phyloP scores from a whole-genome alignment of 2,329 filamentous ascomycete genomes.

The Lasiodiplodia sp. region DNA sequence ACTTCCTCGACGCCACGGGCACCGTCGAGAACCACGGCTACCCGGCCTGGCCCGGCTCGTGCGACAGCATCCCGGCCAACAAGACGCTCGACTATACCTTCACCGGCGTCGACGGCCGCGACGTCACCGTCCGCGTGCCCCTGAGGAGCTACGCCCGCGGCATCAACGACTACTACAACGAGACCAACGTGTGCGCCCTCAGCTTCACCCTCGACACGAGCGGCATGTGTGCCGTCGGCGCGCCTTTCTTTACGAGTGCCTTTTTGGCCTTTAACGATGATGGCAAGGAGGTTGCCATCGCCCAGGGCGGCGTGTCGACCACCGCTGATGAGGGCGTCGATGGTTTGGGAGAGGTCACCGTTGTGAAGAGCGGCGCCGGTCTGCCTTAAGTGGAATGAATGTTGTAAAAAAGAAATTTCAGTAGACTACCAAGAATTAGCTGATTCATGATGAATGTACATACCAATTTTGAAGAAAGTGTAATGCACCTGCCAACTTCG shows the following conservation, averaged over 20 bases:
- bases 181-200: constrained; percentile 11
- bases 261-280: constrained; percentile 47
- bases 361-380: constrained; percentile 11
- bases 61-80: constrained; percentile 11
- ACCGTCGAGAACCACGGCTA: constrained; percentile 6
- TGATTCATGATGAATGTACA: background rate
- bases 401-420: background rate
- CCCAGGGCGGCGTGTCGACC: constrained; percentile 40
- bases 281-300: constrained; percentile 41
- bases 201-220: constrained; percentile 36
- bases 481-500: no score
- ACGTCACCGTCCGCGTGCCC: constrained; percentile 14
- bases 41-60: constrained; percentile 6
- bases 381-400: background rate
- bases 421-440: background rate
- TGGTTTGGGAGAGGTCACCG: constrained; percentile 5
- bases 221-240: constrained; percentile 35
- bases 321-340: constrained; percentile 18
- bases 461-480: no score
- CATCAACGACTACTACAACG: constrained; percentile 13
- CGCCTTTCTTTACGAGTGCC: constrained; percentile 42
- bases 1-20: constrained; percentile 37
- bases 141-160: constrained; percentile 22
- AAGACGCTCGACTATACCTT: constrained; percentile 24
- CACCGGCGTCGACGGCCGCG: constrained; percentile 29